Evolutionary conservation across 1,284 basidiomycete species (phyloP).

Genomic region (Pseudomicrostroma phylloplanum): DNA sequence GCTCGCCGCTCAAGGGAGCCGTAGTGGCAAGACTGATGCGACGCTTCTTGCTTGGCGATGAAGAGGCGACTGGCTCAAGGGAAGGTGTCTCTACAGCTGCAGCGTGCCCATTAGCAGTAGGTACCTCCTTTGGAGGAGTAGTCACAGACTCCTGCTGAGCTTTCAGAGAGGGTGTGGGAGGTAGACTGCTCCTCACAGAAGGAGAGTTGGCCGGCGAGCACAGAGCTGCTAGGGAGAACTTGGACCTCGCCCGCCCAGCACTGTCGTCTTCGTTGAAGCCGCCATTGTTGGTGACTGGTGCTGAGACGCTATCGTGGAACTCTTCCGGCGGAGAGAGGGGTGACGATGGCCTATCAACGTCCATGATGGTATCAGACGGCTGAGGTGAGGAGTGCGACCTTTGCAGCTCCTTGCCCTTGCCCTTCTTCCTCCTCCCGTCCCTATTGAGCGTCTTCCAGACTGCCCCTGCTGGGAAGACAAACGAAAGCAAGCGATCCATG

Average conservation of each 20-base stretch:
- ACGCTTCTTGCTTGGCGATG: neutral
- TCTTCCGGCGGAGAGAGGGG: no score
- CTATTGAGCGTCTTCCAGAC: no score
- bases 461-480: no score
- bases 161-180: neutral
- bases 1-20: neutral
- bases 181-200: neutral
- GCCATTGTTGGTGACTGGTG: no score
- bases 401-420: no score
- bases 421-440: no score
- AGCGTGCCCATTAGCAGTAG: neutral
- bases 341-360: no score
- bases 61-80: neutral
- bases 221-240: constrained; percentile 4
- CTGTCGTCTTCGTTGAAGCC: neutral
- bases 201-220: constrained; percentile 5
- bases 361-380: no score
- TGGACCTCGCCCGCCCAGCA: neutral
- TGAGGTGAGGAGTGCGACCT: no score
- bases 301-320: no score
- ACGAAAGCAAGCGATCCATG: no score
- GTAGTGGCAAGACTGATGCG: neutral
- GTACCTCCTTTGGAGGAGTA: neutral
- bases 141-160: neutral
- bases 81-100: neutral